Percentiles rank a stretch among this genome's conserved stretches.
Evolutionary conservation across 192 early-diverging fungal genomes (phyloP).

Genomic region (Gaertneriomyces semiglobifer): DNA sequence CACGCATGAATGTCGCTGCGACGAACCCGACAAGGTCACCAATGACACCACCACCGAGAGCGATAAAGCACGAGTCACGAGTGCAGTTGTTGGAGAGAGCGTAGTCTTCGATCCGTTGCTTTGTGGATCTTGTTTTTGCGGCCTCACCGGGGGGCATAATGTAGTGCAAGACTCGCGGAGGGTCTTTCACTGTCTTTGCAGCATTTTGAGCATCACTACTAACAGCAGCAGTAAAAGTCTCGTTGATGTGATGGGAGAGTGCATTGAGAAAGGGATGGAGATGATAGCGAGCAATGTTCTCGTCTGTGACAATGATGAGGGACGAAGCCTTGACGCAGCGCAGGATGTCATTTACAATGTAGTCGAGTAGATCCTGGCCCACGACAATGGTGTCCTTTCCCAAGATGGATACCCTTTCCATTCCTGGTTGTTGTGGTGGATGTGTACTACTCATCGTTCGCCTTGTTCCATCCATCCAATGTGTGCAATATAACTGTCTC

Average conservation of each 20-base stretch:
- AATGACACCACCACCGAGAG: constrained; percentile 95
- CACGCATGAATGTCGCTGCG: constrained; percentile 98
- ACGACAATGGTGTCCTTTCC: constrained; percentile 81
- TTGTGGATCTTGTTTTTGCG: constrained; percentile 82
- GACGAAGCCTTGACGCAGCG: constrained; percentile 66
- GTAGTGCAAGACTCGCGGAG: constrained; percentile 61
- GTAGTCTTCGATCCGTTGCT: constrained; percentile 88
- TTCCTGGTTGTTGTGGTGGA: too few species aligned
- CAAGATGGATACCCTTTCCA: constrained; percentile 70
- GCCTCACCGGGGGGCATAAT: constrained; percentile 85
- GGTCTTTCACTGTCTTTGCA: constrained; percentile 16
- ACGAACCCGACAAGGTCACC: constrained; percentile 95
- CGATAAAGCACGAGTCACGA: constrained; percentile 87
- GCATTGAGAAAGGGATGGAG: constrained; percentile 53
- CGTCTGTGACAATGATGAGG: constrained; percentile 86
- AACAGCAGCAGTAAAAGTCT: constrained; percentile 4
- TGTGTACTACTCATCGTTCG: too few species aligned
- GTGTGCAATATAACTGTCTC: too few species aligned
- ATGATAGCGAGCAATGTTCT: constrained; percentile 76
- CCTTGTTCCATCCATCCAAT: too few species aligned
- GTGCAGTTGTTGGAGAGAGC: constrained; percentile 80
- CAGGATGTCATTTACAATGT: constrained; percentile 72
- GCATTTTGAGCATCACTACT: not conserved
- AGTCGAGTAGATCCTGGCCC: constrained; percentile 75
- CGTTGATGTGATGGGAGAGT: constrained; percentile 44